Conservation (phyloP, 2,329 filamentous ascomycete species). For the Ambrosiella xylebori region DNA sequence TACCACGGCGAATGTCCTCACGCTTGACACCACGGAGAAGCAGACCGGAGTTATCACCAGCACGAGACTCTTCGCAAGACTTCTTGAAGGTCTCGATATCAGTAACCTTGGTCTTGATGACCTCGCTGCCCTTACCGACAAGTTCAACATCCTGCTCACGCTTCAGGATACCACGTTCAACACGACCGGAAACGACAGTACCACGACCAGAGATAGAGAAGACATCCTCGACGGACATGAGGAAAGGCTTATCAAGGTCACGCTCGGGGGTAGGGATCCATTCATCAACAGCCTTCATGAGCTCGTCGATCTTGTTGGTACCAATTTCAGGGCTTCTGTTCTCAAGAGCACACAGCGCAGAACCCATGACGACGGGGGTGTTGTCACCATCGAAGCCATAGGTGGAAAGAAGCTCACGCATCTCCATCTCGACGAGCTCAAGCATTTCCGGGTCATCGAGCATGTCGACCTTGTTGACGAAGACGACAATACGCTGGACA, state of each 20-base stretch:
- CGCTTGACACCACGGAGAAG: constrained; percentile 90
- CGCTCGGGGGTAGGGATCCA: constrained; percentile 96
- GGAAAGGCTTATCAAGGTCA: constrained; percentile 93
- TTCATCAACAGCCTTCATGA: constrained; percentile 72
- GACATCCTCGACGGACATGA: constrained; percentile 93
- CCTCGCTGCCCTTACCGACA: constrained; percentile 62
- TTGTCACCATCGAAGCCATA: constrained; percentile 98
- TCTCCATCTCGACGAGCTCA: constrained; percentile 99
- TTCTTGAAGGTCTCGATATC: constrained; percentile 99
- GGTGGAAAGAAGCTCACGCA: constrained; percentile 82
- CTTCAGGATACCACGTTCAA: constrained; percentile 90
- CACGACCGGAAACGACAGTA: constrained; percentile 90
- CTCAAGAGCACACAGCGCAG: constrained; percentile 86
- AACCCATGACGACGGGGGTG: constrained; percentile 92
- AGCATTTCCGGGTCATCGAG: constrained; percentile 98
- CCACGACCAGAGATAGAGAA: constrained; percentile 86
- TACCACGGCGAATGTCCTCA: constrained; percentile 85
- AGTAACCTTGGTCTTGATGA: constrained; percentile 98
- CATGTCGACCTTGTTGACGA: constrained; percentile 98
- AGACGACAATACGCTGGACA: constrained; percentile 95
- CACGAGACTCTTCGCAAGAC: constrained; percentile 88
- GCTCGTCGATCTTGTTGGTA: constrained; percentile 71
- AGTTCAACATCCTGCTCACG: constrained; percentile 89
- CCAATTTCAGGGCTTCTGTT: constrained; percentile 77
- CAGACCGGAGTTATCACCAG: constrained; percentile 95